A percentile compares a stretch with the other conserved stretches of the same genome.
phyloP scores from a whole-genome alignment of 768 basidiomycete species.

The Pleurotus djamor region DNA sequence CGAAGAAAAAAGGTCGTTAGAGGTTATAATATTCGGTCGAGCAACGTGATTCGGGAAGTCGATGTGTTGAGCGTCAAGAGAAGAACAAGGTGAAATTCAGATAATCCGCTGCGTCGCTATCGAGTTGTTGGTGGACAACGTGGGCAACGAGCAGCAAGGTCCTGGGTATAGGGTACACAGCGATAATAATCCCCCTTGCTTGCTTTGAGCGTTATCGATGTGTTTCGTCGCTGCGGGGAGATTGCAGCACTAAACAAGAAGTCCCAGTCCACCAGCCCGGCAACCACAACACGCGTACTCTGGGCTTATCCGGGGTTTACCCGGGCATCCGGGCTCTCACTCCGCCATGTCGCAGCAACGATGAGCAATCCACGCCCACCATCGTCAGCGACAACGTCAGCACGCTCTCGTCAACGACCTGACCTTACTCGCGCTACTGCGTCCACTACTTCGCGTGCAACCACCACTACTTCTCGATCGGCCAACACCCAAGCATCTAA shows the following conservation, averaged over 20 bases:
- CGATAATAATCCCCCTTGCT: not conserved
- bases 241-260: not conserved
- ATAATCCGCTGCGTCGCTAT: not conserved
- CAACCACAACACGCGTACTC: not conserved
- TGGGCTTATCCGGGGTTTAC: not conserved
- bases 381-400: not conserved
- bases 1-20: not conserved
- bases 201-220: slow-evolving; percentile 1
- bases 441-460: not conserved
- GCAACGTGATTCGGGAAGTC: slow-evolving; percentile 2
- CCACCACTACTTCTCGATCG: not conserved
- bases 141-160: not conserved
- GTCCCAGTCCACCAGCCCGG: not conserved
- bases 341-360: not conserved
- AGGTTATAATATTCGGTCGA: not conserved
- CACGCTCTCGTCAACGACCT: not conserved
- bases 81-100: not conserved
- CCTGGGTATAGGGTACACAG: slow-evolving; percentile 5
- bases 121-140: not conserved
- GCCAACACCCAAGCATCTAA: not conserved
- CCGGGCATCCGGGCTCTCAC: not conserved
- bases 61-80: not conserved
- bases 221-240: not conserved
- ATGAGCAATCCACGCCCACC: not conserved
- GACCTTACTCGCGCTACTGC: not conserved